phyloP scores from a whole-genome alignment of 345 rosid genomes.

The Microcos paniculata region DNA sequence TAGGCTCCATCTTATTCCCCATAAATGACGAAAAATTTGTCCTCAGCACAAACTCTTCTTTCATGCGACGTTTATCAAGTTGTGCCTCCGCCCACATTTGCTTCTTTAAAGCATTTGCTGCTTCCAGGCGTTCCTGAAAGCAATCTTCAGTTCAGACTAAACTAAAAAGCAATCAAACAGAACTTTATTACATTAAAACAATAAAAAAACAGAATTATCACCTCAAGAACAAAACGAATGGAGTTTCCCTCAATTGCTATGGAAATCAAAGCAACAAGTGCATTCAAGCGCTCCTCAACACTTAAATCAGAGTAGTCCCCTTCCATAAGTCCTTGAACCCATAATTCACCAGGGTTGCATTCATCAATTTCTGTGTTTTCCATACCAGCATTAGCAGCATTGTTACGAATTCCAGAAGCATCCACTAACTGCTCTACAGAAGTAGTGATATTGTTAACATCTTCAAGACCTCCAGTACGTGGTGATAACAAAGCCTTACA shows the following conservation, averaged over 20 bases:
- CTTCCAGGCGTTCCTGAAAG: constrained; percentile 88
- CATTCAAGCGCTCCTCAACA: constrained; percentile 79
- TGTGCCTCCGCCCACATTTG: constrained; percentile 95
- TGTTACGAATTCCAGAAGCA: constrained; percentile 26
- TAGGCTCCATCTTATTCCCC: constrained; percentile 47
- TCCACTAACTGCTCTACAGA: constrained; percentile 22
- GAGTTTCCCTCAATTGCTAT: constrained; percentile 80
- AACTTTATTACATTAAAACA: neutral
- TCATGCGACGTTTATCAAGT: constrained; percentile 76
- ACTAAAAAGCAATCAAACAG: neutral
- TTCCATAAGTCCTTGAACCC: constrained; percentile 88
- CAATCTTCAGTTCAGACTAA: constrained; percentile 23
- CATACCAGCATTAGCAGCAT: constrained; percentile 25
- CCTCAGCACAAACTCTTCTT: constrained; percentile 63
- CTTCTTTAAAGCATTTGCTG: constrained; percentile 83
- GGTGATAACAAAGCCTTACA: constrained; percentile 31
- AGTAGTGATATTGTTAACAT: constrained; percentile 25
- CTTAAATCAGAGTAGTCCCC: constrained; percentile 74
- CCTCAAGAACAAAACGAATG: constrained; percentile 68
- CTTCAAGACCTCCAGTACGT: constrained; percentile 30
- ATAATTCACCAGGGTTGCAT: constrained; percentile 65
- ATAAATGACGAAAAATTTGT: constrained; percentile 43
- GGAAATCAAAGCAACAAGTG: constrained; percentile 70
- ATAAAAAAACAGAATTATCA: constrained; percentile 16
- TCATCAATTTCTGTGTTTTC: constrained; percentile 58